phyloP scores from a whole-genome alignment of 2,329 filamentous ascomycete species.

The Leptographium flavum region DNA sequence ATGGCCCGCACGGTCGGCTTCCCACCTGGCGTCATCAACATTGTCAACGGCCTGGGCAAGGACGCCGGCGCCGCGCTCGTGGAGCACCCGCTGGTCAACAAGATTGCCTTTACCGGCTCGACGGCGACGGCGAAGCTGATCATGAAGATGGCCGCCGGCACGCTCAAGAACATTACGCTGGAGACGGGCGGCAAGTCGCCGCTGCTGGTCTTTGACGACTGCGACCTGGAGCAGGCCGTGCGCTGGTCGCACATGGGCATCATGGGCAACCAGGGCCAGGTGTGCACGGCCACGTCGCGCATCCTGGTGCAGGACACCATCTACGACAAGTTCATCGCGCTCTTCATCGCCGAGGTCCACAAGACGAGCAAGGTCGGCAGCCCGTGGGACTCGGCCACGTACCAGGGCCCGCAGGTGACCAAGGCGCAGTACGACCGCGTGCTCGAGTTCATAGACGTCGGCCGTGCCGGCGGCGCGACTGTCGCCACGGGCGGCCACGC shows the following conservation, averaged over 20 bases:
- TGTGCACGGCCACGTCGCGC: slow-evolving; percentile 58
- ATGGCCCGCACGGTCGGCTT: slow-evolving; percentile 58
- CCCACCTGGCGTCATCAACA: slow-evolving; percentile 59
- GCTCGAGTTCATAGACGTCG: slow-evolving; percentile 44
- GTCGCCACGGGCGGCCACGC: not conserved
- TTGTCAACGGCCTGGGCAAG: slow-evolving; percentile 53
- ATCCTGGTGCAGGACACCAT: slow-evolving; percentile 51
- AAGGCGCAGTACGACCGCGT: slow-evolving; percentile 48
- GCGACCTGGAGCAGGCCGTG: slow-evolving; percentile 41
- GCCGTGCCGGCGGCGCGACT: slow-evolving; percentile 12
- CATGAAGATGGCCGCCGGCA: slow-evolving; percentile 50
- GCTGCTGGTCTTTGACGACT: slow-evolving; percentile 43
- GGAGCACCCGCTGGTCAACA: slow-evolving; percentile 49
- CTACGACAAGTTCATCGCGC: slow-evolving; percentile 43
- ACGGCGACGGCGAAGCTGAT: slow-evolving; percentile 52
- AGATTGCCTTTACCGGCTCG: slow-evolving; percentile 62
- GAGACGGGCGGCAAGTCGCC: slow-evolving; percentile 49
- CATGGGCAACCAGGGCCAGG: slow-evolving; percentile 59
- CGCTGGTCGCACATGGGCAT: slow-evolving; percentile 20
- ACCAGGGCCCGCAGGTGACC: slow-evolving; percentile 43
- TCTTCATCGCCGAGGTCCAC: slow-evolving; percentile 25
- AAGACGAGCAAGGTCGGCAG: slow-evolving; percentile 38
- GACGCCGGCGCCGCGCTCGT: slow-evolving; percentile 53
- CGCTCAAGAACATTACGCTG: slow-evolving; percentile 42
- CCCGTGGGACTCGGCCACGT: slow-evolving; percentile 39